phyloP scores from a whole-genome alignment of 305 asterid genomes.

The Rubia tinctorum region DNA sequence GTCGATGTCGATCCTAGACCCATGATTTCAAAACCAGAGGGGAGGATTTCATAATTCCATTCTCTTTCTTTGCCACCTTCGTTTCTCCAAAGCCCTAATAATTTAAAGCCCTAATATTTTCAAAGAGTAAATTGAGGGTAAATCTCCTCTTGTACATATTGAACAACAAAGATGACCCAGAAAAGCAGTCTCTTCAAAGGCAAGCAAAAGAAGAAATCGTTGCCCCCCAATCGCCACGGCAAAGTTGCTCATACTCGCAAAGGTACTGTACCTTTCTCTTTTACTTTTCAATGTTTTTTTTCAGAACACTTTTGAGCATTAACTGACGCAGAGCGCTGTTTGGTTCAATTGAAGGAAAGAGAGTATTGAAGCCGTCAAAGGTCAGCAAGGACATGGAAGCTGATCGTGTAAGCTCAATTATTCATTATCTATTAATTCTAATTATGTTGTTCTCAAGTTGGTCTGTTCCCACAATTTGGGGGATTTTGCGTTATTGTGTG shows the following conservation, averaged over 20 bases:
- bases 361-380: constrained; percentile 61
- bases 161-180: constrained; percentile 59
- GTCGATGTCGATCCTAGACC: no score
- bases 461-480: neutral
- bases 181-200: constrained; percentile 68
- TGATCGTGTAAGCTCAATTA: constrained; percentile 43
- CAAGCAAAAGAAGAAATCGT: constrained; percentile 64
- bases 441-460: neutral
- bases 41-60: no score
- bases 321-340: neutral
- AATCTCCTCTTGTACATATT: no score
- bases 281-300: neutral
- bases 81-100: neutral
- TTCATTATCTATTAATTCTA: constrained; percentile 1
- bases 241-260: constrained; percentile 52
- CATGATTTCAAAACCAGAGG: no score
- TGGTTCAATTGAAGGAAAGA: constrained; percentile 50
- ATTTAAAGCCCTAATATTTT: constrained; percentile 7
- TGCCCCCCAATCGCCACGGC: constrained; percentile 88
- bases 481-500: neutral
- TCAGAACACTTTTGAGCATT: neutral
- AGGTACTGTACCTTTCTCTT: constrained; percentile 32
- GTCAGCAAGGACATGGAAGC: constrained; percentile 60
- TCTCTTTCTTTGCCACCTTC: neutral
- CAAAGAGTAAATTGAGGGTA: neutral